Conservation (phyloP, 2,329 filamentous ascomycete genomes). For the Paecilomyces fulvus region DNA sequence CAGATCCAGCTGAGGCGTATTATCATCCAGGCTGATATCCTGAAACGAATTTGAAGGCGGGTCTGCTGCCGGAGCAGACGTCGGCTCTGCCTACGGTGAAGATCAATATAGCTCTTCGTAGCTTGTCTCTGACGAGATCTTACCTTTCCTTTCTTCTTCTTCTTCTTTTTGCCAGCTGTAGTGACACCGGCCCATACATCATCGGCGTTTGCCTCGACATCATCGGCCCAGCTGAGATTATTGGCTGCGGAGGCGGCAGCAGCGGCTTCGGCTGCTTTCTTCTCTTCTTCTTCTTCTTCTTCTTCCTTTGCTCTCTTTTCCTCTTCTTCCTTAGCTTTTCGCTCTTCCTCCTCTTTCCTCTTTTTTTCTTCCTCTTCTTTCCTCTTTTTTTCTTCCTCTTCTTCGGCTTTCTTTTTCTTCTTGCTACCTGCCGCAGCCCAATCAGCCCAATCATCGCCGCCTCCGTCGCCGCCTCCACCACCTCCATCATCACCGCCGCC, state of each 20-base stretch:
- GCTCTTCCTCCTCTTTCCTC: conserved; percentile 20
- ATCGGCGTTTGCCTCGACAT: conserved; percentile 35
- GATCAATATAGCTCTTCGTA: conserved; percentile 1
- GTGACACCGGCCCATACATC: conserved; percentile 47
- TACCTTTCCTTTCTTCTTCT: conserved; percentile 50
- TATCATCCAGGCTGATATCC: conserved; percentile 59
- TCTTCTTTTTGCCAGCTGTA: conserved; percentile 45
- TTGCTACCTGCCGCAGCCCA: conserved; percentile 27
- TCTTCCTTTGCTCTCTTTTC: conserved; percentile 17
- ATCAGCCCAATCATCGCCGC: conserved; percentile 33
- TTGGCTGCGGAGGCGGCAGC: conserved; percentile 22
- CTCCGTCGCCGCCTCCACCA: conserved; percentile 27
- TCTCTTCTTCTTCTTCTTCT: conserved; percentile 26
- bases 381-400: conserved; percentile 22
- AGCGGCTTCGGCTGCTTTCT: conserved; percentile 21
- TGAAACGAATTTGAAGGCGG: conserved; percentile 49
- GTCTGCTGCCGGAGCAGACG: conserved; percentile 25
- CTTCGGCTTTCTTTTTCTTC: conserved; percentile 26
- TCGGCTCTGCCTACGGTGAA: conserved; percentile 19
- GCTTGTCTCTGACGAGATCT: conserved; percentile 9
- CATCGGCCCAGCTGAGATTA: conserved; percentile 39
- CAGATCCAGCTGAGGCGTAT: conserved; percentile 49
- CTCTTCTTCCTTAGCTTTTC: conserved; percentile 21
- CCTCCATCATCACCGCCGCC: conserved; percentile 20
- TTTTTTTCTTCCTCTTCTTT: conserved; percentile 24